These are phyloP conservation scores for Botrytis fragariae DNA, from an alignment of 2,329 filamentous ascomycete species.

Conservation along the genomic window DNA sequence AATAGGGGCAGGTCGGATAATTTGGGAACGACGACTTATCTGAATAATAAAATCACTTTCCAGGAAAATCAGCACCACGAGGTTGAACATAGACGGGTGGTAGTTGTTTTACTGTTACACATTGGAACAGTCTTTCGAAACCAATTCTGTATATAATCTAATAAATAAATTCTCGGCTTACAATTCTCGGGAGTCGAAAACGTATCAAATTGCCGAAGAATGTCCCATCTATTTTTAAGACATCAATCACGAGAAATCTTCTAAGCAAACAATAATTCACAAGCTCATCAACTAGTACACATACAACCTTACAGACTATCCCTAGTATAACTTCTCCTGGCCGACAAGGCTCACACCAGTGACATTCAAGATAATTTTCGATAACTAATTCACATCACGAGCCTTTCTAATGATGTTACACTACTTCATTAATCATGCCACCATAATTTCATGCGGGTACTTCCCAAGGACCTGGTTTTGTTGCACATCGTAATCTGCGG, in stretches of 20 bases:
- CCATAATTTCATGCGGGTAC: background rate
- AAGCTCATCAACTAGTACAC: background rate
- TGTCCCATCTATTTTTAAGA: background rate
- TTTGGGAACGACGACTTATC: background rate
- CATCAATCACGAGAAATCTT: background rate
- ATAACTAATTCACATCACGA: background rate
- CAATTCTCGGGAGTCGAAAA: background rate
- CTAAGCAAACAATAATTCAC: background rate
- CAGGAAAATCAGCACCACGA: background rate
- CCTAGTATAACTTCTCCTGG: background rate
- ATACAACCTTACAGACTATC: background rate
- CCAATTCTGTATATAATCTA: background rate
- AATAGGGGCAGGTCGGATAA: background rate
- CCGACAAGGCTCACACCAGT: constrained; percentile 1
- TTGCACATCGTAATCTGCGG: constrained; percentile 15
- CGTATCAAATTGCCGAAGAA: background rate
- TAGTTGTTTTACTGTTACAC: too few species aligned
- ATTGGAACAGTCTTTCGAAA: background rate
- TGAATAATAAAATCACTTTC: background rate
- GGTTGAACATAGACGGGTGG: too few species aligned
- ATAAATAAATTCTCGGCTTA: too few species aligned
- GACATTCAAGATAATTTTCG: constrained; percentile 9
- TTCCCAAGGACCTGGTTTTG: background rate
- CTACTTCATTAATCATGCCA: background rate
- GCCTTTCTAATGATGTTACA: background rate